phyloP scores from a whole-genome alignment of 2,329 filamentous ascomycete species.

The Xylaria sp. region DNA sequence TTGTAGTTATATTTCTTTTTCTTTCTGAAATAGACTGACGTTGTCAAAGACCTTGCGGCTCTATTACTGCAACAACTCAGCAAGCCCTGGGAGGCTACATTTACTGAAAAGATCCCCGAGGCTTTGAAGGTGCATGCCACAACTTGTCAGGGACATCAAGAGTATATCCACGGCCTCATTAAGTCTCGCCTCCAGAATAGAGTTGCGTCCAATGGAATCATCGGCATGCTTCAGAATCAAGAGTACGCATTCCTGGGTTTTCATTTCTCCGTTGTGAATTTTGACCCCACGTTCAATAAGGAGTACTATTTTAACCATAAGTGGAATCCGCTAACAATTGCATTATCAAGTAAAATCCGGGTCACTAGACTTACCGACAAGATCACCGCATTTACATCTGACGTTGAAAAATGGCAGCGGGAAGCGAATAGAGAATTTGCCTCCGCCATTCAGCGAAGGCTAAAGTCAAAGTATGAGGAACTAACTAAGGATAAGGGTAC shows the following conservation, averaged over 20 bases:
- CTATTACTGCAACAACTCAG: conserved; percentile 29
- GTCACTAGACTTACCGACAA: conserved; percentile 6
- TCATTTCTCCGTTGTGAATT: no score
- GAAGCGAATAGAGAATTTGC: conserved; percentile 32
- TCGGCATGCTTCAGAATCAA: conserved; percentile 30
- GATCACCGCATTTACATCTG: conserved; percentile 9
- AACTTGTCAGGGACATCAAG: conserved; percentile 1
- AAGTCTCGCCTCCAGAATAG: conserved; percentile 14
- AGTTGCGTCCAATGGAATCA: conserved; percentile 13
- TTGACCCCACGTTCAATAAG: background rate
- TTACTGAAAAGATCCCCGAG: conserved; percentile 32
- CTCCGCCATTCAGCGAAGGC: conserved; percentile 17
- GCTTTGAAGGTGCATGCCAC: conserved; percentile 23
- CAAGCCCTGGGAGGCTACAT: conserved; percentile 29
- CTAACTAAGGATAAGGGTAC: conserved; percentile 29
- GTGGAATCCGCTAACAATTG: background rate
- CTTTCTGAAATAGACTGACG: background rate
- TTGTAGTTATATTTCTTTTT: background rate
- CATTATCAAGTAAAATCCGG: conserved; percentile 6
- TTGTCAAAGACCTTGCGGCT: conserved; percentile 26
- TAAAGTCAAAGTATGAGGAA: conserved; percentile 26
- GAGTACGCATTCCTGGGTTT: background rate
- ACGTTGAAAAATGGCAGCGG: conserved; percentile 24
- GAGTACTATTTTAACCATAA: background rate
- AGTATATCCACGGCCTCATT: conserved; percentile 21